Conservation (phyloP, 2,329 filamentous ascomycete genomes). For the Cladosporium sp. region DNA sequence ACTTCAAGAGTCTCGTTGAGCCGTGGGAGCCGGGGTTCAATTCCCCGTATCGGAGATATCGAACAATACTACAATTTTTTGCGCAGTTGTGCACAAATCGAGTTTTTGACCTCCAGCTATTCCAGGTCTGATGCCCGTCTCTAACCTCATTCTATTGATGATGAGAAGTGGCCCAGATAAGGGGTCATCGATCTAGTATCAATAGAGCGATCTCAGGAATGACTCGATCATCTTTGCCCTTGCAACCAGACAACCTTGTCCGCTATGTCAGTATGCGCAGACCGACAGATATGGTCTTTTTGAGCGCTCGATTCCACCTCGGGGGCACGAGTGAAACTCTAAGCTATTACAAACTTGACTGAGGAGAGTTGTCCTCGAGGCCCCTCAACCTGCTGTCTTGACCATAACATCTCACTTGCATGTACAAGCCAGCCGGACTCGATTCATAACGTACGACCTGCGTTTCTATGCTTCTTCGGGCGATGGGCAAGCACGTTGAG, state of each 20-base stretch:
- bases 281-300: not conserved
- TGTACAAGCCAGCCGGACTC: not conserved
- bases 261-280: not conserved
- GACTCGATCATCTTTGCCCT: not conserved
- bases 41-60: not conserved
- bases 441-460: no score
- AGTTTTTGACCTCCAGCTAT: no score
- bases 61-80: not conserved
- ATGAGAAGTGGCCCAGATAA: not conserved
- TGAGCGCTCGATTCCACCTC: not conserved
- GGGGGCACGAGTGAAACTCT: not conserved
- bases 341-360: not conserved
- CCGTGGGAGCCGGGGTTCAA: slow-evolving; percentile 7
- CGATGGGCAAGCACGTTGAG: no score
- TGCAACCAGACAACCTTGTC: not conserved
- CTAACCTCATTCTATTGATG: not conserved
- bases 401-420: not conserved
- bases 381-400: not conserved
- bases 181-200: not conserved
- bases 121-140: no score
- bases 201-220: not conserved
- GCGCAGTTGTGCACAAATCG: no score
- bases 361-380: not conserved
- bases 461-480: no score
- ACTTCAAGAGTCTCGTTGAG: no score